phyloP scores from a whole-genome alignment of 306 rosid species.

The Glycine soja region DNA sequence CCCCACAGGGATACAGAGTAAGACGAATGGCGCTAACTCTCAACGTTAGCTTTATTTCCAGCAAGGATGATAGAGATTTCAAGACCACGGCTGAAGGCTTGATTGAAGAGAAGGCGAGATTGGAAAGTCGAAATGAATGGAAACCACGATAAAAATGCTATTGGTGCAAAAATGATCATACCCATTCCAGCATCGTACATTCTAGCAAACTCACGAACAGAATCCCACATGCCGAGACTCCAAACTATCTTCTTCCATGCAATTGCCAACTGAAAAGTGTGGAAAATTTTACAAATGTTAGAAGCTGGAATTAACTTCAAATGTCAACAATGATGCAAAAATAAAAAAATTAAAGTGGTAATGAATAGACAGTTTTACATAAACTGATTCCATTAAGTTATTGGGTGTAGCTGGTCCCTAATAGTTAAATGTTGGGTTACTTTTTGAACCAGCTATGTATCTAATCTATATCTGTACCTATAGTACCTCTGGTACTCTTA shows the following conservation, averaged over 20 bases:
- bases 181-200: slow-evolving; percentile 99
- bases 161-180: slow-evolving; percentile 74
- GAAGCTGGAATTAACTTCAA: slow-evolving; percentile 3
- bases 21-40: slow-evolving; percentile 41
- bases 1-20: neutral
- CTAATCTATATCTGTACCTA: neutral
- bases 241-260: slow-evolving; percentile 76
- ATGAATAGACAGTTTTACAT: neutral
- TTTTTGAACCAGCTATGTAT: too few species aligned
- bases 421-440: too few species aligned
- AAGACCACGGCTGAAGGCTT: slow-evolving; percentile 98
- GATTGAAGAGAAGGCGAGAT: slow-evolving; percentile 95
- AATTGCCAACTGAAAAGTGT: slow-evolving; percentile 72
- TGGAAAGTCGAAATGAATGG: slow-evolving; percentile 96
- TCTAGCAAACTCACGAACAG: slow-evolving; percentile 91
- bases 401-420: too few species aligned
- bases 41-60: slow-evolving; percentile 94
- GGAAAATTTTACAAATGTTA: slow-evolving; percentile 25
- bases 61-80: slow-evolving; percentile 97
- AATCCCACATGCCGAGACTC: slow-evolving; percentile 88
- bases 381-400: slow-evolving; percentile 3
- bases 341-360: neutral
- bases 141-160: slow-evolving; percentile 89
- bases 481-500: too few species aligned
- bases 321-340: slow-evolving; percentile 1